phyloP scores from a whole-genome alignment of 2,329 filamentous ascomycete species.

The Achaetomium macrosporum region DNA sequence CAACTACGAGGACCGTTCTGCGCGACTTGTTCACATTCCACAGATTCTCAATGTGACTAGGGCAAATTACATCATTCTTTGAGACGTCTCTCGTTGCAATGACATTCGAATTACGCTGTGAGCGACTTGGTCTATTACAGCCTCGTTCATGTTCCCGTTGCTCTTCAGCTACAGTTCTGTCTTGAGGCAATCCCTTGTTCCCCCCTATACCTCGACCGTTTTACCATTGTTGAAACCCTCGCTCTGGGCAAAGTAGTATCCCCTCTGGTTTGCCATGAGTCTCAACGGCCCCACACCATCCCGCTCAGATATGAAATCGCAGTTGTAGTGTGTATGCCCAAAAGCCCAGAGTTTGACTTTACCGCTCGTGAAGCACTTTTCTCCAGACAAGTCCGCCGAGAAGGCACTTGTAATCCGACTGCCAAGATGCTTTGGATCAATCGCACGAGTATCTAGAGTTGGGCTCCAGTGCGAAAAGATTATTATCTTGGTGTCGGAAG shows the following conservation, averaged over 20 bases:
- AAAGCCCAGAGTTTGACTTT: conserved; percentile 40
- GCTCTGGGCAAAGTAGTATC: conserved; percentile 14
- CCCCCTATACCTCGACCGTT: conserved; percentile 9
- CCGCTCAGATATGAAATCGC: conserved; percentile 29
- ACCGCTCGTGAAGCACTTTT: conserved; percentile 32
- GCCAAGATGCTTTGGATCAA: conserved; percentile 17
- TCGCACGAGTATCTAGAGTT: conserved; percentile 15
- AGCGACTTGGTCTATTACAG: neutral
- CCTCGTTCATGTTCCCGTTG: neutral
- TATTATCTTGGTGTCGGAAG: conserved; percentile 6
- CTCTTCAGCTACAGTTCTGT: neutral
- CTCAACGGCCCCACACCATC: conserved; percentile 8
- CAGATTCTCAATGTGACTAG: too few species aligned
- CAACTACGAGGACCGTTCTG: neutral
- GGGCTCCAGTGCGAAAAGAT: conserved; percentile 26
- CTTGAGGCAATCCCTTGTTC: neutral
- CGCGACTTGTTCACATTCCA: neutral
- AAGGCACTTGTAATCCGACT: conserved; percentile 29
- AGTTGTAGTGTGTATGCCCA: conserved; percentile 44
- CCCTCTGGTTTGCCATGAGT: conserved; percentile 20
- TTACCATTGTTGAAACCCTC: conserved; percentile 5
- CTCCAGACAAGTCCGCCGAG: conserved; percentile 32
- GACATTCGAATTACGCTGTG: too few species aligned
- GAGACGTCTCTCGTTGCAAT: too few species aligned
- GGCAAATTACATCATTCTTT: too few species aligned